Evolutionary conservation across 352 stramenopile species (phyloP).

Genomic region (Pythium diclinum): DNA sequence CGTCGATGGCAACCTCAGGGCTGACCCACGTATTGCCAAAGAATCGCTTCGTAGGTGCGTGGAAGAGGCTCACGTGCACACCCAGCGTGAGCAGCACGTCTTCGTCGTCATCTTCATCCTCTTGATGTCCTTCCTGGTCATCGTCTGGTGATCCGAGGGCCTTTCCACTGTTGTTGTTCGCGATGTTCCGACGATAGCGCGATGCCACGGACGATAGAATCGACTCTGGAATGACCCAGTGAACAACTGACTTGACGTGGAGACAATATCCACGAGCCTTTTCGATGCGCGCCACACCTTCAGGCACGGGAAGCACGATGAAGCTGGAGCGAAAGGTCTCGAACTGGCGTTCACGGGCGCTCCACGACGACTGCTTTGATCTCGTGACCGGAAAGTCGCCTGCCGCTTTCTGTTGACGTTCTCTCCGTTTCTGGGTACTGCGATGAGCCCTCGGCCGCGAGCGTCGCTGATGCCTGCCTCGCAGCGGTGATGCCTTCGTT

Average conservation of each 20-base stretch:
- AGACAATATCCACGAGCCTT: conserved; percentile 63
- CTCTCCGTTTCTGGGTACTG: neutral
- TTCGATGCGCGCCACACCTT: conserved; percentile 43
- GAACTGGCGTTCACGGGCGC: conserved; percentile 64
- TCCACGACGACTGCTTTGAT: conserved; percentile 40
- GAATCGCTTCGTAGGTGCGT: conserved; percentile 79
- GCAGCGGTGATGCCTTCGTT: neutral
- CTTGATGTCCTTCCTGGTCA: conserved; percentile 24
- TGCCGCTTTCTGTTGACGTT: neutral
- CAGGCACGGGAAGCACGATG: conserved; percentile 64
- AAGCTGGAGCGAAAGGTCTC: conserved; percentile 67
- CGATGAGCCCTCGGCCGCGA: neutral
- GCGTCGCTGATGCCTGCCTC: neutral
- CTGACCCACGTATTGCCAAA: conserved; percentile 92
- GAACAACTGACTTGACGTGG: conserved; percentile 59
- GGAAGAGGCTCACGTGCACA: conserved; percentile 89
- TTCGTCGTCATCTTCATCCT: conserved; percentile 39
- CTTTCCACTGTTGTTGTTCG: conserved; percentile 26
- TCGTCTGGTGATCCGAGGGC: neutral
- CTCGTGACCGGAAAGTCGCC: neutral
- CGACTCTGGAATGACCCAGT: conserved; percentile 63
- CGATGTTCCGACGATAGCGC: neutral
- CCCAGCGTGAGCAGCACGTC: conserved; percentile 60
- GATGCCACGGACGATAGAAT: conserved; percentile 26
- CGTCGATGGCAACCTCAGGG: conserved; percentile 54